These are phyloP conservation scores for Teratosphaeria pseudoeucalypti DNA, from an alignment of 2,329 filamentous ascomycete species.

Conservation along the genomic window DNA sequence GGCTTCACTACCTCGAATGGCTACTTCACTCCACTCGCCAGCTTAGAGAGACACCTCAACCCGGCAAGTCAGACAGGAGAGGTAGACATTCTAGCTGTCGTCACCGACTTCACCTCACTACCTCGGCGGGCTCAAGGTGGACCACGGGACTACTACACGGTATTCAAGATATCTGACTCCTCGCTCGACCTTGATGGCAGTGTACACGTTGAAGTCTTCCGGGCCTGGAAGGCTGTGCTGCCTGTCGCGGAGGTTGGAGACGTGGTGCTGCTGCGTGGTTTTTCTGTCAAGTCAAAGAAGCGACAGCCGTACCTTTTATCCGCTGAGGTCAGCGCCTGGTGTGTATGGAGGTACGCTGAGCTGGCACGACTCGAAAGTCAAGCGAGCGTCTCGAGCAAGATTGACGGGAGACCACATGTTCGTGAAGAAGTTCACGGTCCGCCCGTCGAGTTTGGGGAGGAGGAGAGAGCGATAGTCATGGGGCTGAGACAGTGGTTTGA, in stretches of 20 bases:
- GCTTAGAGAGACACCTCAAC: conserved; percentile 31
- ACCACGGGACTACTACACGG: conserved; percentile 34
- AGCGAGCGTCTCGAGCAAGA: conserved; percentile 19
- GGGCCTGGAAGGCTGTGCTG: conserved; percentile 32
- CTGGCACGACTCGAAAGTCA: conserved; percentile 8
- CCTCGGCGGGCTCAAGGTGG: conserved; percentile 31
- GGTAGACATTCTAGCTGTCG: conserved; percentile 37
- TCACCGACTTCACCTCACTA: conserved; percentile 24
- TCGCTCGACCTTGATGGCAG: conserved; percentile 10
- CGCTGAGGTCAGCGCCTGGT: conserved; percentile 36
- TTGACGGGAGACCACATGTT: conserved; percentile 12
- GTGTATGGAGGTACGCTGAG: conserved; percentile 32
- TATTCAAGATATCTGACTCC: conserved; percentile 31
- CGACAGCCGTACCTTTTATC: conserved; percentile 29
- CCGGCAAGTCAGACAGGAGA: conserved; percentile 22
- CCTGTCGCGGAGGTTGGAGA: conserved; percentile 34
- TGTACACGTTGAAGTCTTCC: conserved; percentile 32
- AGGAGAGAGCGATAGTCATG: conserved; percentile 33
- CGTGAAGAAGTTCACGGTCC: conserved; percentile 37
- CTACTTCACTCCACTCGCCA: conserved; percentile 37
- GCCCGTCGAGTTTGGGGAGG: conserved; percentile 35
- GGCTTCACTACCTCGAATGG: conserved; percentile 32
- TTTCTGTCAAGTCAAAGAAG: conserved; percentile 33
- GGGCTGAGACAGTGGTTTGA: conserved; percentile 32
- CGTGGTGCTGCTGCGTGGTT: conserved; percentile 33